Evolutionary conservation across 169 alveolate genomes (phyloP), one percentile per base, ranked within the genome.

Genomic region (Theileria parva): DNA sequence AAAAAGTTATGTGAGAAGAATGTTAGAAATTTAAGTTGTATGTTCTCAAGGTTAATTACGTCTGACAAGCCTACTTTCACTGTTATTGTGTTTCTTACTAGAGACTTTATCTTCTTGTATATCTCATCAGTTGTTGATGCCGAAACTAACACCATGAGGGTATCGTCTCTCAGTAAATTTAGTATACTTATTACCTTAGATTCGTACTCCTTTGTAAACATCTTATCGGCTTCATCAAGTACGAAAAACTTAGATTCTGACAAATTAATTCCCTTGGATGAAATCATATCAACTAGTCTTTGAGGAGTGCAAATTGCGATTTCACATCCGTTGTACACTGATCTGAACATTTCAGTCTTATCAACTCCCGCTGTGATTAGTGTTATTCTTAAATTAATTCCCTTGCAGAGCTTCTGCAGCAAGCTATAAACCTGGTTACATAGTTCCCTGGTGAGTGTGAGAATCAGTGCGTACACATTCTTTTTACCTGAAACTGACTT

Each of bases 391-490:
- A 81, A 9, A 34, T 28, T 66, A 2, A 81, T 30, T 9, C 32
- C 30, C 28, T 81, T 81, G 53, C 77, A 37, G n/a, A 81, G 60
- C 57, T 66, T 81, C 48, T 57, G 21, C 17, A 81, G 61, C 72
- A 66, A 19, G 21, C 28, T 19, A 15, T n/a, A 67, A 9, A 81
- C 67, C 11, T 81, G 78, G 73, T 70, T 11, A 69, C 88, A 21
- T 13, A 48, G 44, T 48, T 81, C 88, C 13, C 85, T 32, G 0
- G 78, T 81, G 39, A 81, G 80, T 9, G 78, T 78, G 34, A 81
- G 34, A 7, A 81, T 60, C 11, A 81, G 15, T 37, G 78, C 61
- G 28, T 30, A 81, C 19, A 79, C 85, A 23, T 48, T 39, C 9
- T 74, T 77, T 57, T 64, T 81, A 19, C 64, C 48, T 15, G 88